Base-by-base conservation (phyloP, 441 rosid species). In the Erodium texanum region DNA sequence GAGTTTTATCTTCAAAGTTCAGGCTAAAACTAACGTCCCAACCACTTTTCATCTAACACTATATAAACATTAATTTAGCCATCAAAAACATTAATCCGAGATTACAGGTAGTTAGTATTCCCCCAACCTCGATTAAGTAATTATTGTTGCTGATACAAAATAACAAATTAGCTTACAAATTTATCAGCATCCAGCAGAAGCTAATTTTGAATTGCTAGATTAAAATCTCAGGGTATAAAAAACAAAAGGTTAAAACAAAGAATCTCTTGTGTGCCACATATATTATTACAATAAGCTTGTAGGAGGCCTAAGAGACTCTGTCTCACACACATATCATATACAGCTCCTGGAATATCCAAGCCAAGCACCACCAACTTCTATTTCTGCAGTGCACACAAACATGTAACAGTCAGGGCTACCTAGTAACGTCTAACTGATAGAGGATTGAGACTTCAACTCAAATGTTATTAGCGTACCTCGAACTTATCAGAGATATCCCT, bases 401-500 rank as follows among this genome's bases (percentile, higher is more conserved):
- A 34, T 6, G 32, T 4, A 27, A 54, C 5, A 6, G 61, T 72
- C 34, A 73, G 61, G 70, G 41, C 48, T 11, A 27, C 29, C 29
- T 11, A 7, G 68, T 12, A 32, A 3, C 1, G 29, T 27, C 29
- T 24, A 58, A 12, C 3, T 19, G n/a, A 50, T 50, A 15, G 15
- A 24, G 15, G 18, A 5, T 5, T 1, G 8, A 5, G 9, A 3
- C 5, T 1, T 27, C 27, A 14, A 56, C 64, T 22, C 23, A 0
- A 18, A 23, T 7, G n/a, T 32, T 3, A 32, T 66, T 10, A 14
- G 70, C 81, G 14, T 34, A 86, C 96, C 71, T 87, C 90, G 0
- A 80, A 43, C 68, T 85, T 84, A 76, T 83, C 86, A 0, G 94
- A 76, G 34, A 89, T 2, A 24, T 87, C 90, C 79, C 86, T 89